Conservation (phyloP, 2,329 filamentous ascomycete genomes). For the Claviceps spartinae region DNA sequence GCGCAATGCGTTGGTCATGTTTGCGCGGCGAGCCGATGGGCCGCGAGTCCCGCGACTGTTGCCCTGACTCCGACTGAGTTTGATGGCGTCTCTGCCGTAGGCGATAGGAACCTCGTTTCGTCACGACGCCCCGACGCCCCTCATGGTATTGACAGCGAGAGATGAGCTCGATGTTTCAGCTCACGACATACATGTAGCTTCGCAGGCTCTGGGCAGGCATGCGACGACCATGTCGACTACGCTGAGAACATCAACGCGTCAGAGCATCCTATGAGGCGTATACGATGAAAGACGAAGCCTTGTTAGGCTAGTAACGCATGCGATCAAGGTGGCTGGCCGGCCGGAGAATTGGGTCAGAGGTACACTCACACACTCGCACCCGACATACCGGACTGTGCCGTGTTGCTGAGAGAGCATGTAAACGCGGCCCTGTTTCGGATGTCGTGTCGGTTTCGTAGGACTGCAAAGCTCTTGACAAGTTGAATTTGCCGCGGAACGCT, state of each 20-base stretch:
- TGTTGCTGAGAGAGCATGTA: neutral
- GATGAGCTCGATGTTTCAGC: neutral
- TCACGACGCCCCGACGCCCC: neutral
- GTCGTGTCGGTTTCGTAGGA: neutral
- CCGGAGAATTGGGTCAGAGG: neutral
- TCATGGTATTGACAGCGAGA: neutral
- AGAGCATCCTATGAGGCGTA: neutral
- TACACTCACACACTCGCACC: neutral
- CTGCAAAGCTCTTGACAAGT: too few species aligned
- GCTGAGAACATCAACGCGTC: neutral
- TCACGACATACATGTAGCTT: neutral
- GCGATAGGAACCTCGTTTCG: neutral
- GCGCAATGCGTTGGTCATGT: neutral
- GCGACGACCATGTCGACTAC: neutral
- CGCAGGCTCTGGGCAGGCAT: neutral
- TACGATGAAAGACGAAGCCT: neutral
- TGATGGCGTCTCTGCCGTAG: neutral
- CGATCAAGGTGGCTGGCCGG: neutral
- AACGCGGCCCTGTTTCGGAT: neutral
- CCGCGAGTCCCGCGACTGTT: neutral
- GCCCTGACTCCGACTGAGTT: neutral
- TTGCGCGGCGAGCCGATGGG: neutral
- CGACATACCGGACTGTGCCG: neutral
- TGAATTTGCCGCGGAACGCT: too few species aligned
- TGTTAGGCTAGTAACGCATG: neutral